Evolutionary conservation across 2,329 filamentous ascomycete species (phyloP), one percentile per base, ranked within the genome.

Genomic region (Pseudogymnoascus sp.): DNA sequence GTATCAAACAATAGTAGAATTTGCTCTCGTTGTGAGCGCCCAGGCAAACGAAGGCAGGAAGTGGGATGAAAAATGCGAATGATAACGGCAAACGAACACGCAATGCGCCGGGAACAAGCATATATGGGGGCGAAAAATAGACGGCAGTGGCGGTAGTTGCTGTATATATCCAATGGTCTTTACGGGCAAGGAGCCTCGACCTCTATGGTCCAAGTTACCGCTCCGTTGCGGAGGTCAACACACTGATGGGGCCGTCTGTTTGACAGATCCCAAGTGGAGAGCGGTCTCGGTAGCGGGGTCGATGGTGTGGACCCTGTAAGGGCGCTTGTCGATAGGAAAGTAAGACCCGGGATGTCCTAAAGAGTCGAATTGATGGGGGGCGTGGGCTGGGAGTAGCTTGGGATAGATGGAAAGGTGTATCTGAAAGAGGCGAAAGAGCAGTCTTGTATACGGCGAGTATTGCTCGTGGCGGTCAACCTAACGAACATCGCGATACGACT

Each of bases 1-100:
- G 70, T 71, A 70, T 45, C 70, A 70, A 71, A 71, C 69, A 70
- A 62, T 19, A 57, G 28, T 57, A 57, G 28, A 57, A 57, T 2
- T 21, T 34, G 16, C 21, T 57, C 51, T 21, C 28, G 51, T 57
- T 57, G 51, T 28, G 28, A 57, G 28, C 11, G 16, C 51, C 62
- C 63, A 63, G 63, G 66, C 60, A 66, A 62, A 63, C 48, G 43
- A 31, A 45, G 2, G 54, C n/a, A 21, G 54, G 25, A 28, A 8
- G 48, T 61, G 60, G 34, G 60, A 43, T 61, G 4, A 61, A 61
- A 61, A 41, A 57, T 57, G 51, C 34, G 60, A 61, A 61, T 25
- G 19, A 61, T 41, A 61, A 41, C 36, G 60, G 21, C 39, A 61
- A 25, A 14, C 34, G 60, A 25, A 25, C 60, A 19, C 19, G 36